A percentile compares a stretch with the other conserved stretches of the same genome.
phyloP scores from a whole-genome alignment of 495 filamentous ascomycete species.

The Aspergillus cristatus region DNA sequence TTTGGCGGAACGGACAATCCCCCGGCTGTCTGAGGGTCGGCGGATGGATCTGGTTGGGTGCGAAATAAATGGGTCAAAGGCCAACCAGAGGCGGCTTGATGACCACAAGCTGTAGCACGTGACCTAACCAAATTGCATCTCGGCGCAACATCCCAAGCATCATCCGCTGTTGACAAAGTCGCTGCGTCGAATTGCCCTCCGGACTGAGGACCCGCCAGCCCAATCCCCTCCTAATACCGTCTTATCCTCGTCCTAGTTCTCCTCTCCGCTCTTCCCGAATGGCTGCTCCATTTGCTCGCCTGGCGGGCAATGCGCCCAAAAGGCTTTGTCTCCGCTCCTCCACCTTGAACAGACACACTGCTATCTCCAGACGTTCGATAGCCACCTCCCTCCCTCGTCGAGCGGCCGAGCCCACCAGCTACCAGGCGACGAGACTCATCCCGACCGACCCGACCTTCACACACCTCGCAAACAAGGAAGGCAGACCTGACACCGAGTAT shows the following conservation, averaged over 20 bases:
- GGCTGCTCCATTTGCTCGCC: constrained; percentile 57
- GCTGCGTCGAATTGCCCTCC: constrained; percentile 22
- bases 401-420: constrained; percentile 45
- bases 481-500: constrained; percentile 29
- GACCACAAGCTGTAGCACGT: constrained; percentile 33
- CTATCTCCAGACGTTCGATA: constrained; percentile 49
- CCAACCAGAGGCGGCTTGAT: constrained; percentile 36
- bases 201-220: constrained; percentile 32
- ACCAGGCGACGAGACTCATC: constrained; percentile 51
- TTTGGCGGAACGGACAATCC: not conserved
- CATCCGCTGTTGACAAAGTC: too few species aligned
- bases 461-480: constrained; percentile 38
- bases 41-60: not conserved
- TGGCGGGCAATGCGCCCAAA: constrained; percentile 54
- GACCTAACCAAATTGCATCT: constrained; percentile 36
- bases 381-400: constrained; percentile 56
- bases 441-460: constrained; percentile 51
- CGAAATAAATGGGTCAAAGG: constrained; percentile 13
- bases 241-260: constrained; percentile 16
- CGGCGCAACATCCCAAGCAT: too few species aligned
- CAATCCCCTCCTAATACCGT: not conserved
- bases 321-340: constrained; percentile 52
- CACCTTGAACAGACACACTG: constrained; percentile 25
- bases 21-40: not conserved
- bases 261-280: constrained; percentile 38